Evolutionary conservation across 441 rosid genomes (phyloP).

Genomic region (Arabidopsis hybrid): DNA sequence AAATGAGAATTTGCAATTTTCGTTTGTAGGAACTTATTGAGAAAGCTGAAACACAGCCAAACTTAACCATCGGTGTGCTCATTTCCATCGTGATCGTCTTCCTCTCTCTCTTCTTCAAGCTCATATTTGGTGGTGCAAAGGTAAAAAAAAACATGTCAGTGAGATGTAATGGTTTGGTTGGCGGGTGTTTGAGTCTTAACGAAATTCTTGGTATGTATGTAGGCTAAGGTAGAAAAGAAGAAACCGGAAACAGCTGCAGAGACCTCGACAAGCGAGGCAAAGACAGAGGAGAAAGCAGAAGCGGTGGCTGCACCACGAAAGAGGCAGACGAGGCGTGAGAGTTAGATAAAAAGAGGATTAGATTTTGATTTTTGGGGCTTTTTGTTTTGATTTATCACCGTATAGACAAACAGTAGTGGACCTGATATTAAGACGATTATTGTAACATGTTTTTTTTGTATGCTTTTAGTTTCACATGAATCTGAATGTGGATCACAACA

Average conservation of each 20-base stretch:
- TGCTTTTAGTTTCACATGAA: constrained; percentile 1
- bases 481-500: background rate
- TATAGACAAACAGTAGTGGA: constrained; percentile 22
- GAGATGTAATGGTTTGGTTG: too few species aligned
- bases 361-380: too few species aligned
- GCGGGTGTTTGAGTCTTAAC: background rate
- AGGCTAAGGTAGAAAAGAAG: constrained; percentile 57
- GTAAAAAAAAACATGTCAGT: constrained; percentile 35
- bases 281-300: constrained; percentile 59
- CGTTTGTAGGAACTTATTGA: constrained; percentile 69
- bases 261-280: constrained; percentile 56
- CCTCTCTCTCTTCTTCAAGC: constrained; percentile 57
- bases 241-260: constrained; percentile 54
- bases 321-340: constrained; percentile 71
- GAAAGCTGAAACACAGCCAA: constrained; percentile 94
- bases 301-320: constrained; percentile 59
- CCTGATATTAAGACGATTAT: background rate
- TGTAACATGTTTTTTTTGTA: constrained; percentile 22
- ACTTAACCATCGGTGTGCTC: constrained; percentile 72
- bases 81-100: constrained; percentile 62
- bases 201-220: background rate
- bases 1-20: background rate
- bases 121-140: constrained; percentile 88
- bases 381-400: constrained; percentile 20
- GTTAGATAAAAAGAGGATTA: constrained; percentile 33